A percentile compares a stretch with the other conserved stretches of the same genome.
Evolutionary conservation across 2,329 filamentous ascomycete genomes (phyloP).

Genomic region (Knoxdaviesia capensis): DNA sequence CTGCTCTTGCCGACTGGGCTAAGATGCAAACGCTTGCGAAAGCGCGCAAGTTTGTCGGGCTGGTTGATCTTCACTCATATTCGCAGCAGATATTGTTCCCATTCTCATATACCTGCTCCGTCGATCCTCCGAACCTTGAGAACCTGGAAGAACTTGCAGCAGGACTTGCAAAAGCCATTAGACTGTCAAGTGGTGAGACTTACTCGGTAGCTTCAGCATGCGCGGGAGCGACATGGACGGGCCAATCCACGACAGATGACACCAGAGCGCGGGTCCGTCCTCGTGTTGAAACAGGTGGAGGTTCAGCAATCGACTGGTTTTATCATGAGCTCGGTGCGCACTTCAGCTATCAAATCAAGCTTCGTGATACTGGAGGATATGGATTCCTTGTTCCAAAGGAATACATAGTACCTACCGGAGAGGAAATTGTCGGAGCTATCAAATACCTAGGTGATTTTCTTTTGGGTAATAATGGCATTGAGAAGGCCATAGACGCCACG

Average conservation of each 20-base stretch:
- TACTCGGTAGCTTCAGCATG: slow-evolving; percentile 74
- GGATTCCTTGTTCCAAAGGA: slow-evolving; percentile 78
- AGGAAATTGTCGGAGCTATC: slow-evolving; percentile 69
- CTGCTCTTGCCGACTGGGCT: slow-evolving; percentile 61
- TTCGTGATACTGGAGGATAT: slow-evolving; percentile 83
- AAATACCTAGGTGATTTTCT: slow-evolving; percentile 71
- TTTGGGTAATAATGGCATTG: slow-evolving; percentile 47
- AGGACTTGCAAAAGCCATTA: slow-evolving; percentile 75
- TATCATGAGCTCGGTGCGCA: slow-evolving; percentile 68
- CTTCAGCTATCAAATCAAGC: slow-evolving; percentile 85
- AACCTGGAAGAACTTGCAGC: slow-evolving; percentile 80
- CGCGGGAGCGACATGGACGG: slow-evolving; percentile 44
- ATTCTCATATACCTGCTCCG: slow-evolving; percentile 66
- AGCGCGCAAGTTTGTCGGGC: slow-evolving; percentile 59
- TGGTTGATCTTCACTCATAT: slow-evolving; percentile 85
- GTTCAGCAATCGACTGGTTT: slow-evolving; percentile 86
- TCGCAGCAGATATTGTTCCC: slow-evolving; percentile 90
- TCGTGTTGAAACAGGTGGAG: slow-evolving; percentile 55
- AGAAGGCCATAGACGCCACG: slow-evolving; percentile 10
- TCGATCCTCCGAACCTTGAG: slow-evolving; percentile 66
- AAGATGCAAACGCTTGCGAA: slow-evolving; percentile 52
- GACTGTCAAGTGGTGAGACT: slow-evolving; percentile 53
- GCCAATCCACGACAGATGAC: background rate
- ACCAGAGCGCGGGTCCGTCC: slow-evolving; percentile 8
- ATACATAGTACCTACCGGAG: slow-evolving; percentile 72